Conservation (phyloP, 2,329 filamentous ascomycete genomes). For the Cladosporium sp. region DNA sequence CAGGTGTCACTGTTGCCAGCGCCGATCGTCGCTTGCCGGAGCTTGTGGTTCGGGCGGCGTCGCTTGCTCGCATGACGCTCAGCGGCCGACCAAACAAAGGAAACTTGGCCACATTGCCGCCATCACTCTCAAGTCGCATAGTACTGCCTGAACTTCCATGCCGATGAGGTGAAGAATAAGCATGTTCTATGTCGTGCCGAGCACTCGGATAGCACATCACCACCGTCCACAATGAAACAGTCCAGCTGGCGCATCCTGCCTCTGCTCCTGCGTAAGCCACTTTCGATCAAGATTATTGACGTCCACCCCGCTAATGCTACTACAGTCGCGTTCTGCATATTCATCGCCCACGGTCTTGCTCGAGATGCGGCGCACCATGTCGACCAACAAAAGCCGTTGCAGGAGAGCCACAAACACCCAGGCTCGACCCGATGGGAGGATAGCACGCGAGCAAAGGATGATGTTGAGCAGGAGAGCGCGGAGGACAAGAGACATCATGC, state of each 20-base stretch:
- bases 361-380: slow-evolving; percentile 11
- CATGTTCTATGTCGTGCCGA: background rate
- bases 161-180: background rate
- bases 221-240: slow-evolving; percentile 17
- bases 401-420: slow-evolving; percentile 10
- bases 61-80: slow-evolving; percentile 2
- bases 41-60: background rate
- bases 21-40: too few relatives aligned
- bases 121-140: background rate
- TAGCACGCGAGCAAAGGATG: slow-evolving; percentile 3
- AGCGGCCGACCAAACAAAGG: slow-evolving; percentile 1
- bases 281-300: background rate
- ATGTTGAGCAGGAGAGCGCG: background rate
- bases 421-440: slow-evolving; percentile 13
- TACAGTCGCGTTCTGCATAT: slow-evolving; percentile 17
- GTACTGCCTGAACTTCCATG: background rate
- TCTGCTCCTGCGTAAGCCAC: slow-evolving; percentile 18
- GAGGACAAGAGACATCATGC: slow-evolving; percentile 3
- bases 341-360: slow-evolving; percentile 16
- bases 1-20: too few relatives aligned
- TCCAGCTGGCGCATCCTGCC: slow-evolving; percentile 19
- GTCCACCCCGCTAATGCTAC: slow-evolving; percentile 6
- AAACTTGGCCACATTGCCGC: background rate
- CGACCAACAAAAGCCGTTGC: slow-evolving; percentile 11
- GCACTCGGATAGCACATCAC: background rate